Conservation (phyloP, 108 stramenopile genomes). For the Skeletonema potamos region DNA sequence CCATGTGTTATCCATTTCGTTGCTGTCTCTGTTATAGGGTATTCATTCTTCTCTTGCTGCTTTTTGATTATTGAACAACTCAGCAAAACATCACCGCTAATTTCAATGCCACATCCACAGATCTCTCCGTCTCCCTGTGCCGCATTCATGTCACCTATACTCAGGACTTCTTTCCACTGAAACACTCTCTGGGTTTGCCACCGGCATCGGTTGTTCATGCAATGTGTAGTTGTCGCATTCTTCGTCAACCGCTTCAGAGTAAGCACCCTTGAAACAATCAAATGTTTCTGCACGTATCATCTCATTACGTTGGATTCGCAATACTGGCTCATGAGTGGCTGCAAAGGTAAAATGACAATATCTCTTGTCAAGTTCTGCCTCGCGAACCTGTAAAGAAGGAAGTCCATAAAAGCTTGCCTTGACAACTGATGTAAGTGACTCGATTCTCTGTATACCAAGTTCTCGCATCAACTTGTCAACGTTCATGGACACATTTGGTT, state of each 20-base stretch:
- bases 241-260: slow-evolving; percentile 2
- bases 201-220: too few species aligned
- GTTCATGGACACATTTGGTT: too few species aligned
- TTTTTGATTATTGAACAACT: slow-evolving; percentile 11
- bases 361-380: not conserved
- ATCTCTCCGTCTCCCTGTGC: slow-evolving; percentile 17
- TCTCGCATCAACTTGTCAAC: too few species aligned
- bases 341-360: slow-evolving; percentile 5
- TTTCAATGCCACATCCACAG: slow-evolving; percentile 14
- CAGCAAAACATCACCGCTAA: slow-evolving; percentile 9
- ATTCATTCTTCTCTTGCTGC: not conserved
- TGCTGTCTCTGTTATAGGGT: slow-evolving; percentile 32
- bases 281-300: slow-evolving; percentile 14
- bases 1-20: slow-evolving; percentile 35
- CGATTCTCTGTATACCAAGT: too few species aligned
- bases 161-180: too few species aligned
- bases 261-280: slow-evolving; percentile 31
- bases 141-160: slow-evolving; percentile 21
- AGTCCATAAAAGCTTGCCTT: too few species aligned
- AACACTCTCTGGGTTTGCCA: too few species aligned
- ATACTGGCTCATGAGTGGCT: slow-evolving; percentile 7
- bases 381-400: too few species aligned
- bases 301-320: slow-evolving; percentile 9
- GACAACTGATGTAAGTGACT: too few species aligned
- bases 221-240: too few species aligned